These are phyloP conservation scores for Rhizophagus prolifer DNA, from an alignment of 192 early-diverging fungal species.

Conservation along the genomic window DNA sequence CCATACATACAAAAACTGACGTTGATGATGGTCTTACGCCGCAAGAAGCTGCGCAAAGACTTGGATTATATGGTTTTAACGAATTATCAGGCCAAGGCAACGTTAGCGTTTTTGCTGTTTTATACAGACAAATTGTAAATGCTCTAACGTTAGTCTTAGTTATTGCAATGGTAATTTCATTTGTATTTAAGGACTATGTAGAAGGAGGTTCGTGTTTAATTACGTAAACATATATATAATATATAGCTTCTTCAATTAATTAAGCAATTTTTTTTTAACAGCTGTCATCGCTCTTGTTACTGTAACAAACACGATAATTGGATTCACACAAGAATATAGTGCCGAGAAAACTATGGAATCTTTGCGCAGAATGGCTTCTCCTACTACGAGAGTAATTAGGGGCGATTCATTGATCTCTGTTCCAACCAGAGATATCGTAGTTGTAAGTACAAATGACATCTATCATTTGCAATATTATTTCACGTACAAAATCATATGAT, in stretches of 20 bases:
- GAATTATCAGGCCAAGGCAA: constrained; percentile 68
- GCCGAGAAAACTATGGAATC: constrained; percentile 95
- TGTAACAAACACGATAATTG: constrained; percentile 82
- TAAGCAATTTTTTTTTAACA: no score
- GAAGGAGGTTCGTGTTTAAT: constrained; percentile 51
- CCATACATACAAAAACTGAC: no score
- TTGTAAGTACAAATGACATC: constrained; percentile 37
- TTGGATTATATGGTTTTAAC: constrained; percentile 50
- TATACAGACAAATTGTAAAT: constrained; percentile 66
- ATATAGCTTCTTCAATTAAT: not conserved
- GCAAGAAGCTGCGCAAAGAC: no score
- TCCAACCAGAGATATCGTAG: constrained; percentile 77
- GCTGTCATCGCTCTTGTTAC: constrained; percentile 75
- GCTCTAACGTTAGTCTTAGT: constrained; percentile 64
- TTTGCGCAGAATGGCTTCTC: constrained; percentile 54
- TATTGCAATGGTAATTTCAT: constrained; percentile 62
- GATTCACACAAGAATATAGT: constrained; percentile 90
- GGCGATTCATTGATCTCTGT: constrained; percentile 72
- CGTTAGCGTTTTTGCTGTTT: constrained; percentile 61
- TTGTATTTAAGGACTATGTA: constrained; percentile 65
- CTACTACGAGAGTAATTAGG: constrained; percentile 81
- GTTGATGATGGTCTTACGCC: no score
- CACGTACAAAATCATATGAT: no score
- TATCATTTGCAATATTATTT: no score
- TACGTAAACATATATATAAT: not conserved